Evolutionary conservation across 306 rosid genomes (phyloP), one percentile per base, ranked within the genome.

Genomic region (Myrica gale): DNA sequence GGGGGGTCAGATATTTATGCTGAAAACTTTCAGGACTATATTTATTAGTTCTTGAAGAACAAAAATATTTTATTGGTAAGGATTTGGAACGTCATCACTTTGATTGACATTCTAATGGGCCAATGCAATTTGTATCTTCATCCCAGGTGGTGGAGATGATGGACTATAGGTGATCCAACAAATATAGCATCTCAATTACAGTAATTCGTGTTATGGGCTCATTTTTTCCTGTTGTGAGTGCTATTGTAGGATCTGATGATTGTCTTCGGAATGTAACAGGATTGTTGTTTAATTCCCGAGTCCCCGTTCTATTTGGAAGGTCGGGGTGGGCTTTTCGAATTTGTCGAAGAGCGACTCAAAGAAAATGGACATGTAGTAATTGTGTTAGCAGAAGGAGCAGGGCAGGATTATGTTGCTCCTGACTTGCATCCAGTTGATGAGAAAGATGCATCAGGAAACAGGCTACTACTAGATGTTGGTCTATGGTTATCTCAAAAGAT

Each of bases 261-360:
- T 53, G 68, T 78, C 68, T 61, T 44, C 81, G 68, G 53, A 56
- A 72, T 89, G 77, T 86, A 82, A 88, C 96, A 92, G 98, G 97
- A 92, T 85, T 95, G 98, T 84, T 92, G 98, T 88, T 88, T 95
- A 89, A 88, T 95, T 89, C 97, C 98, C 47, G 98, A 95, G 87
- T 90, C 96, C 72, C 92, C 97, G 32, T 95, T 94, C 88, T 92
- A 85, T 85, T 92, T 90, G 80, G 97, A 95, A 83, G 98, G 98
- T 75, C 73, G 1, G 58, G 98, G 97, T 82, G 98, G 96, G 57
- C 93, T 90, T 73, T 95, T 85, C 80, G 90, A 95, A 76, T 92
- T 89, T 81, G 77, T 89, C 76, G 96, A 92, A 79, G 81, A 84
- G 43, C 89, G 92, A 79, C 85, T 95, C 78, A 90, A 90, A 87